Base-by-base conservation (phyloP, 2,329 filamentous ascomycete species). In the Metarhizium humberi region DNA sequence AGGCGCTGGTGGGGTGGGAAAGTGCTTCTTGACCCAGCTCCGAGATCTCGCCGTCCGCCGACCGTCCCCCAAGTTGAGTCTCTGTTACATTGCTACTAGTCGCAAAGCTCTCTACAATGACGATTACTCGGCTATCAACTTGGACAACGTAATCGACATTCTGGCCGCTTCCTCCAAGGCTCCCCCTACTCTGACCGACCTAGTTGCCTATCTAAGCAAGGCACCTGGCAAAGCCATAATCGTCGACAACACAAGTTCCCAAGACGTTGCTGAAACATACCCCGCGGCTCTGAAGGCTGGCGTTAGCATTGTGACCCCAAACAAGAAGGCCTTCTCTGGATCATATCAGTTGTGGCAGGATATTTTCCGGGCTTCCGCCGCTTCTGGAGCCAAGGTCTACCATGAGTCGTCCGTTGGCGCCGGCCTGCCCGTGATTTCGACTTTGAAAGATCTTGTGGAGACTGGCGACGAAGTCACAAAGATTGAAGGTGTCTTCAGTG, bases 281-380 rank as follows among this genome's bases (percentile, higher is more conserved):
- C 92, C 94, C 1, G 71, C 80, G 50, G 89, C 95, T 71, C 77
- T 99, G 58, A 80, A 82, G 65, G 82, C 84, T 60, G 92, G 92
- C 13, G 86, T 99, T 71, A 92, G 85, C 71, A 84, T 99, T 64
- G 90, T 97, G 32, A 99, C 94, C 1, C 92, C 94, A 47, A 99
- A 97, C 79, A 99, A 99, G 78, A 99, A 99, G 75, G 92, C 88
- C 14, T 99, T 99, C 74, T 95, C 90, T 0, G 85, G 88, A 56
- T 84, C 82, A 49, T 85, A 89, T 65, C 78, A 84, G 63, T 77
- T 96, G 55, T 99, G 92, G 92, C 81, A 89, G 66, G 83, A 88
- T 59, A 96, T 99, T 67, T 95, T 95, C 71, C 74, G 77, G 3
- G 80, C 89, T 1, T 86, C 91, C 1, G 78, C 80, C 50, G 77